phyloP scores from a whole-genome alignment of 768 basidiomycete species.

The Mrakia blollopis region DNA sequence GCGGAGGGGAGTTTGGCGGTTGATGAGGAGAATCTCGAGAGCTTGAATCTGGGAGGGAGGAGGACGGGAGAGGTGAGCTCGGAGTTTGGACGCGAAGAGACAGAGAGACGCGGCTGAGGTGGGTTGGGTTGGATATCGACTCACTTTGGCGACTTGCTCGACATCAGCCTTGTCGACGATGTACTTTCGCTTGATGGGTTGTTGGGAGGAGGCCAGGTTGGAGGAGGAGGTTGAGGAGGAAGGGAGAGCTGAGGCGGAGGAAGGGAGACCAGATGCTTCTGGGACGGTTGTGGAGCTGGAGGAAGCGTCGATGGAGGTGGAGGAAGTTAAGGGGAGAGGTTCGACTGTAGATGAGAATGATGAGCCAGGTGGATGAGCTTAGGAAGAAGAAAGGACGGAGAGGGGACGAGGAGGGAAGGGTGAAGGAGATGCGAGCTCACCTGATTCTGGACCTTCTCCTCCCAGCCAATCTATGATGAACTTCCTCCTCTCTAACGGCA shows the following conservation, averaged over 20 bases:
- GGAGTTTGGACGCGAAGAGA: neutral
- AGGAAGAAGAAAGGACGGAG: neutral
- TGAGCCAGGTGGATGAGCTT: neutral
- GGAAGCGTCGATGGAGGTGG: neutral
- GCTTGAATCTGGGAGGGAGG: constrained; percentile 26
- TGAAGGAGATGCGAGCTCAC: constrained; percentile 20
- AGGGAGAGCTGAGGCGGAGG: neutral
- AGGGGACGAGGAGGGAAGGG: neutral
- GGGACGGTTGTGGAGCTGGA: neutral
- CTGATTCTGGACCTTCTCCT: constrained; percentile 24
- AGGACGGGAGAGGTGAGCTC: neutral
- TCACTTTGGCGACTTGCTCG: constrained; percentile 26
- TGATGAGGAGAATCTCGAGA: constrained; percentile 28
- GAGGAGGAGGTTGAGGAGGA: neutral
- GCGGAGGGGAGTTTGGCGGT: constrained; percentile 30
- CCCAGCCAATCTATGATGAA: constrained; percentile 26
- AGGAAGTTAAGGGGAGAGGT: neutral
- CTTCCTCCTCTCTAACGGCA: constrained; percentile 28
- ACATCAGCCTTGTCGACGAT: constrained; percentile 27
- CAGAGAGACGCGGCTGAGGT: too few species aligned
- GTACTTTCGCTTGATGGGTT: constrained; percentile 27
- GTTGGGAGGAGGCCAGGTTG: constrained; percentile 6
- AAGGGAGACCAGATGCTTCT: neutral
- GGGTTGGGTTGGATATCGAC: neutral
- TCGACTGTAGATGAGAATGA: neutral